These are phyloP conservation scores for Echites panduratus DNA, from an alignment of 257 asterid species.

Conservation along the genomic window DNA sequence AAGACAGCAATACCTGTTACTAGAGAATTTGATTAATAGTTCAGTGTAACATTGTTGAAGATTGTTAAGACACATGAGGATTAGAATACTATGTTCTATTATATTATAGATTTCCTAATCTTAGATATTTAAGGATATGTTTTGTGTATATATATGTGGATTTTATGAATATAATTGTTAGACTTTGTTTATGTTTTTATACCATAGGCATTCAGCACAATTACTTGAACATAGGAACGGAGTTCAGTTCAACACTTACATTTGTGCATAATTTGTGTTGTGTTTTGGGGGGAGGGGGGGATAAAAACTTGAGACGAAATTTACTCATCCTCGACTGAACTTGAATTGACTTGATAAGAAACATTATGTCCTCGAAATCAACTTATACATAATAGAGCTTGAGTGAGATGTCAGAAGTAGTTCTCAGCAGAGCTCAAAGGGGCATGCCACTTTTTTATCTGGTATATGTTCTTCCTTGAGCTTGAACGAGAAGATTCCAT, in stretches of 20 bases:
- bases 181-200: not conserved
- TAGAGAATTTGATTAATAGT: not conserved
- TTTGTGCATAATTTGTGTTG: not conserved
- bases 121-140: too few species aligned
- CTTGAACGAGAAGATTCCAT: not conserved
- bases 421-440: not conserved
- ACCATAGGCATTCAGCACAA: not conserved
- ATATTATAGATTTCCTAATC: too few species aligned
- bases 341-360: not conserved
- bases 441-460: not conserved
- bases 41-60: not conserved
- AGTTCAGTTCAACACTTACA: not conserved
- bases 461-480: not conserved
- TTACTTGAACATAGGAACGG: not conserved
- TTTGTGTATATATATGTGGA: too few species aligned
- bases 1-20: not conserved
- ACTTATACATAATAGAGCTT: not conserved
- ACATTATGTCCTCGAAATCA: not conserved
- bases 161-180: too few species aligned
- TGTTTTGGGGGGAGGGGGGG: too few species aligned
- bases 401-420: not conserved
- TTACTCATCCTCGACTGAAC: not conserved
- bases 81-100: too few species aligned
- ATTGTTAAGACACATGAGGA: too few species aligned
- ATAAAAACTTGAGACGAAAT: too few species aligned